These are phyloP conservation scores for Mrakia hoshinonis DNA, from an alignment of 768 basidiomycete genomes.

Conservation along the genomic window DNA sequence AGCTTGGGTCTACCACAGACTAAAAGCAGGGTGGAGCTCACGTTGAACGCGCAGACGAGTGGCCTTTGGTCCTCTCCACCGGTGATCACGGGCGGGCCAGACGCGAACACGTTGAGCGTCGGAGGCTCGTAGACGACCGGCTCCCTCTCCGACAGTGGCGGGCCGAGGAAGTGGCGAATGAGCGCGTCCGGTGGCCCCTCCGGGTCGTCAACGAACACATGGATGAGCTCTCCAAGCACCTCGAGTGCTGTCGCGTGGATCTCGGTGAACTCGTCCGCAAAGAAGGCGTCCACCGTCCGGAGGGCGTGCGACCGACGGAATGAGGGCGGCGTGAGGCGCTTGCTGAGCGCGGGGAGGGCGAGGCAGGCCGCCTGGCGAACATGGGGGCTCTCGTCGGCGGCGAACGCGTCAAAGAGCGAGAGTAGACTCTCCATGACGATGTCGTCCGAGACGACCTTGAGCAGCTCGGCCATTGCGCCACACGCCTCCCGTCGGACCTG, in stretches of 20 bases:
- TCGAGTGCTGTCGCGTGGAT: conserved; percentile 77
- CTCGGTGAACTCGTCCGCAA: conserved; percentile 53
- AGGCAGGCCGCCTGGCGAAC: conserved; percentile 83
- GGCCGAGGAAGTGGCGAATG: conserved; percentile 65
- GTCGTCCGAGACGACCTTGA: conserved; percentile 74
- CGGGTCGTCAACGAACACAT: conserved; percentile 58
- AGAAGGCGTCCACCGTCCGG: conserved; percentile 55
- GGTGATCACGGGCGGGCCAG: conserved; percentile 8
- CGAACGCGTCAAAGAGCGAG: conserved; percentile 64
- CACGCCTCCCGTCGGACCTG: conserved; percentile 80
- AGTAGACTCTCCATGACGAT: conserved; percentile 51
- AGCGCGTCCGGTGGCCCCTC: conserved; percentile 60
- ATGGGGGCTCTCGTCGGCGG: conserved; percentile 62
- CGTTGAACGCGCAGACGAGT: conserved; percentile 41
- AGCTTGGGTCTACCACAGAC: background rate
- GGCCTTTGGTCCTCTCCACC: conserved; percentile 32
- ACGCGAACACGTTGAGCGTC: conserved; percentile 16
- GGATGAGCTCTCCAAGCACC: conserved; percentile 77
- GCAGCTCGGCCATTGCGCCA: conserved; percentile 76
- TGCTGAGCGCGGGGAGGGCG: conserved; percentile 68
- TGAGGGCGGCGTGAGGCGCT: conserved; percentile 51
- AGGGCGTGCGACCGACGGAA: conserved; percentile 59
- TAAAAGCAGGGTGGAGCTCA: too few species aligned
- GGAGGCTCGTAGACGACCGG: background rate
- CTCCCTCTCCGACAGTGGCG: conserved; percentile 1